Base-by-base conservation (phyloP, 2,329 filamentous ascomycete species). In the Cytospora schulzeri region DNA sequence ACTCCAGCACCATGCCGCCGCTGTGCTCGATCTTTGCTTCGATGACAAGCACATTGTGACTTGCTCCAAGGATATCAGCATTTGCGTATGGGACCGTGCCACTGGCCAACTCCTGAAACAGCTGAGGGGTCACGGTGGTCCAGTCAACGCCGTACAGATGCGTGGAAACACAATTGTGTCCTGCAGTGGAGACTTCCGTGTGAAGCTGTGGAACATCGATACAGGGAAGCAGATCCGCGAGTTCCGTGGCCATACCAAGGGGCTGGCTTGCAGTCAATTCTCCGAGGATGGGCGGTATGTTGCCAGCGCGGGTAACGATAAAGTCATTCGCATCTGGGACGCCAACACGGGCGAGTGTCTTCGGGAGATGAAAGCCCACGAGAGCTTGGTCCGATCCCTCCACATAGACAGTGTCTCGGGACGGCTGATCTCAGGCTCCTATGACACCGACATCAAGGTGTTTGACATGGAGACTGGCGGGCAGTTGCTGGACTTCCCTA, bases 91-190 rank as follows among this genome's bases (percentile, higher is more conserved):
- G 94, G 91, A 97, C 73, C 91, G 95, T 54, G 79, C 85, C 62
- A 95, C 91, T 0, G 91, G 92, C 41, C 79, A 80, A 12, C 82
- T 96, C 55, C 77, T 96, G 56, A 91, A 91, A 72, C 90, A 91
- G 71, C 85, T 99, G 57, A 85, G 86, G 41, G 95, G 94, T 9
- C 95, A 99, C 76, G 84, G 87, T 2, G 95, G 95, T 0, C 95
- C 95, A 1, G 95, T 99, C 70, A 99, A 99, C 73, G 93, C 95
- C 1, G 93, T 99, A 6, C 94, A 98, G 78, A 87, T 99, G 76
- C 91, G 94, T 61, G 94, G 93, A 66, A 94, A 97, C 77, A 89
- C 93, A 8, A 88, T 98, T 57, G 93, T 97, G 33, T 96, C 91
- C 56, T 97, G 95, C 73, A 95, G 91, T 62, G 95, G 95, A 63